phyloP scores from a whole-genome alignment of 441 rosid species.

The Populus trichocarpa region DNA sequence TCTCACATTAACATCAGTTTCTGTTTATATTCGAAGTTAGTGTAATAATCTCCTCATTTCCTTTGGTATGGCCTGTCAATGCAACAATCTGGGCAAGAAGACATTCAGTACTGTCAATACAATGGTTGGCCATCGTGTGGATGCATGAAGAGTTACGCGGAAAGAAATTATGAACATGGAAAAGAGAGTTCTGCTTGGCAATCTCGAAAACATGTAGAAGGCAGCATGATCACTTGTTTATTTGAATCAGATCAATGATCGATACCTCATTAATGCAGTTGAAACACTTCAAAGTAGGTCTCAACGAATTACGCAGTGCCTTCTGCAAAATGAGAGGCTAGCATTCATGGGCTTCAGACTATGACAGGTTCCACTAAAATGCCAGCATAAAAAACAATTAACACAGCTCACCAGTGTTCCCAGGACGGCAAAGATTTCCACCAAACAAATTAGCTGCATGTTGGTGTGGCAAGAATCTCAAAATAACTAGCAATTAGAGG shows the following conservation, averaged over 20 bases:
- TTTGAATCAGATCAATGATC: background rate
- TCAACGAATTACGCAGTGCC: background rate
- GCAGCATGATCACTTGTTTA: background rate
- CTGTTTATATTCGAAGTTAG: background rate
- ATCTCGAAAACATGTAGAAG: background rate
- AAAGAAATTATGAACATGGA: background rate
- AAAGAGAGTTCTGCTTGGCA: background rate
- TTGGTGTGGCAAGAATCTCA: too few species aligned
- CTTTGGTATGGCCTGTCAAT: too few species aligned
- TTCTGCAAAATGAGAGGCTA: background rate
- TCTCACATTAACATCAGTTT: background rate
- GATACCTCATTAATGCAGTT: background rate
- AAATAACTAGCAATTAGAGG: too few species aligned
- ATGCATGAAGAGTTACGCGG: background rate
- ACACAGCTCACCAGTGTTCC: background rate
- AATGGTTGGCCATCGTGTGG: background rate
- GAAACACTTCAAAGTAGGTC: background rate
- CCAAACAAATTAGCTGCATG: background rate
- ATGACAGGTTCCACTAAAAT: background rate
- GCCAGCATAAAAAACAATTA: background rate
- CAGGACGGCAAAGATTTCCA: background rate
- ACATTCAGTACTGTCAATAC: background rate
- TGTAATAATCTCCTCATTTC: too few species aligned
- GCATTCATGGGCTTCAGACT: background rate
- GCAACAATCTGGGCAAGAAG: background rate